A percentile compares a stretch with the other conserved stretches of the same genome.
phyloP scores from a whole-genome alignment of 2,329 filamentous ascomycete genomes.

The Myriosclerotinia duriaeana region DNA sequence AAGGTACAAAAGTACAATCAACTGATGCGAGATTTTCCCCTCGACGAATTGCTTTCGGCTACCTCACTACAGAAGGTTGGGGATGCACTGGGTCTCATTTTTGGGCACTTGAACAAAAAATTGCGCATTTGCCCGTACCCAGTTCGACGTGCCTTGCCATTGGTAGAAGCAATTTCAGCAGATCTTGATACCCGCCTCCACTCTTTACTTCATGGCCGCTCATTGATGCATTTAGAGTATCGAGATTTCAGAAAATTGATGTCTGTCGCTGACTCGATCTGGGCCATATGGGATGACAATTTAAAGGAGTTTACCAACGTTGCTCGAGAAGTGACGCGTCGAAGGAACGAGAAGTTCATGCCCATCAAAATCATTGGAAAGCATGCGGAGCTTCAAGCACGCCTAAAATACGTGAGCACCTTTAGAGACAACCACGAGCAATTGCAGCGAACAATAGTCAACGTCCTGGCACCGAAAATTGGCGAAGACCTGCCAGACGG shows the following conservation, averaged over 20 bases:
- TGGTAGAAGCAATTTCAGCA: conserved; percentile 95
- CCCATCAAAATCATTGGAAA: conserved; percentile 92
- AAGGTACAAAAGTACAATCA: conserved; percentile 98
- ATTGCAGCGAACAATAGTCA: conserved; percentile 91
- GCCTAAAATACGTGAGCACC: conserved; percentile 88
- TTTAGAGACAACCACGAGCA: conserved; percentile 98
- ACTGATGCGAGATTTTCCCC: conserved; percentile 95
- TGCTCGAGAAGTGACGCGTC: conserved; percentile 88
- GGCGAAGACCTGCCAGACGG: conserved; percentile 56
- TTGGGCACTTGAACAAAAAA: conserved; percentile 96
- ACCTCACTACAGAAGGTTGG: conserved; percentile 85
- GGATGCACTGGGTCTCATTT: conserved; percentile 86
- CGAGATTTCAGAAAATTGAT: conserved; percentile 85
- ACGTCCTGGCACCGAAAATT: conserved; percentile 81
- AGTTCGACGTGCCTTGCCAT: conserved; percentile 81
- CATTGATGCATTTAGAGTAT: conserved; percentile 89
- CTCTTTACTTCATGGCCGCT: conserved; percentile 77
- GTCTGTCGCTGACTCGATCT: conserved; percentile 79
- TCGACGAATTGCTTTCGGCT: conserved; percentile 91
- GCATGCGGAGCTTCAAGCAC: conserved; percentile 84
- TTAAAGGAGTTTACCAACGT: conserved; percentile 98
- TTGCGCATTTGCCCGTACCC: conserved; percentile 94
- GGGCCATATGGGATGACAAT: conserved; percentile 90
- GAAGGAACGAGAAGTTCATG: conserved; percentile 96
- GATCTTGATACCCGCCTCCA: conserved; percentile 88